A percentile compares a stretch with the other conserved stretches of the same genome.
These are phyloP conservation scores for Serendipita sp. DNA, from an alignment of 768 basidiomycete genomes.

Conservation along the genomic window DNA sequence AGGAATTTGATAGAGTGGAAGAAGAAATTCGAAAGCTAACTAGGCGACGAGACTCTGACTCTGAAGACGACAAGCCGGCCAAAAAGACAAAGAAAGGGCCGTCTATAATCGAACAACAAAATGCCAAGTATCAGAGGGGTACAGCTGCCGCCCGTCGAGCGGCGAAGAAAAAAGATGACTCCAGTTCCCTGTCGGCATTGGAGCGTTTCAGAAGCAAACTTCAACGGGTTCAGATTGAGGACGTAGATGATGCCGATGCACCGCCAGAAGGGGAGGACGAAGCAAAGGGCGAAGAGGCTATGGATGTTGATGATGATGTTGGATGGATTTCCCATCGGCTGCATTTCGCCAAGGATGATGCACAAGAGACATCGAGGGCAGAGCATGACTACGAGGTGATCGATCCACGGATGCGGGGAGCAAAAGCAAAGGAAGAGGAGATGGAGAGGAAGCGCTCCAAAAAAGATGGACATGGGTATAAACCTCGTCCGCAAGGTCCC, in stretches of 20 bases:
- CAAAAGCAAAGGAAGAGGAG: slow-evolving; percentile 64
- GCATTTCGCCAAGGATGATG: slow-evolving; percentile 62
- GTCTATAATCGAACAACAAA: slow-evolving; percentile 65
- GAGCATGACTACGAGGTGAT: slow-evolving; percentile 82
- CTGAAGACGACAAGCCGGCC: slow-evolving; percentile 47
- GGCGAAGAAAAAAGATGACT: slow-evolving; percentile 49
- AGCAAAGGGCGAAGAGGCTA: slow-evolving; percentile 17
- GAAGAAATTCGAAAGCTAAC: slow-evolving; percentile 67
- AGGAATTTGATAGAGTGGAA: slow-evolving; percentile 78
- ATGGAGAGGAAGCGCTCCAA: slow-evolving; percentile 35
- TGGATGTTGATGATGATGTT: slow-evolving; percentile 64
- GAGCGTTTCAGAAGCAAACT: slow-evolving; percentile 58
- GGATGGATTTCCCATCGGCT: slow-evolving; percentile 60
- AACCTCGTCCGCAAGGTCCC: neutral
- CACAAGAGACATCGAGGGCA: slow-evolving; percentile 53
- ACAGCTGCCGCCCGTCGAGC: slow-evolving; percentile 29
- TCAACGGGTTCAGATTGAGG: slow-evolving; percentile 24
- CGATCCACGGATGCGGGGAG: slow-evolving; percentile 58
- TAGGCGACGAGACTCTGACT: slow-evolving; percentile 38
- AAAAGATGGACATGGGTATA: slow-evolving; percentile 3
- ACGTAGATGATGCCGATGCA: slow-evolving; percentile 12
- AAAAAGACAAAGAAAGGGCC: slow-evolving; percentile 38
- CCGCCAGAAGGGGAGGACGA: slow-evolving; percentile 10
- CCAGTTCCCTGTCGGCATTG: slow-evolving; percentile 49
- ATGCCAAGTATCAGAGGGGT: slow-evolving; percentile 57